Percentiles rank a stretch among this genome's conserved stretches.
These are phyloP conservation scores for Pyronema domesticum DNA, from an alignment of 495 filamentous ascomycete species.

Conservation along the genomic window DNA sequence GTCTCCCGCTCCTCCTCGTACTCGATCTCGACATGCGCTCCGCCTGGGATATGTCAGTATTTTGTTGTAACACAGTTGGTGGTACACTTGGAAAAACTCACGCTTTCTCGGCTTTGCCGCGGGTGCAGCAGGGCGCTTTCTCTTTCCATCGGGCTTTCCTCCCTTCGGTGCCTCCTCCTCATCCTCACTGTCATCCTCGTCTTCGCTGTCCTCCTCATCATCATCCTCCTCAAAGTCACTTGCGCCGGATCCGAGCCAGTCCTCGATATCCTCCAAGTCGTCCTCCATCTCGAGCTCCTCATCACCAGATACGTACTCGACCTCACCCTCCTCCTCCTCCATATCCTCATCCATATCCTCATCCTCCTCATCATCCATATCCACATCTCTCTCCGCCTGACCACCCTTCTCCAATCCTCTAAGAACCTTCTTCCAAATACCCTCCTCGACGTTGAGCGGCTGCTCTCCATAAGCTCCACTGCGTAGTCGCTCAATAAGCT, in stretches of 20 bases:
- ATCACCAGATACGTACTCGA: slow-evolving; percentile 63
- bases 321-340: slow-evolving; percentile 50
- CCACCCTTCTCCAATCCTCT: slow-evolving; percentile 72
- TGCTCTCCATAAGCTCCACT: slow-evolving; percentile 90
- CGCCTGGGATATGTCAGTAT: slow-evolving; percentile 12
- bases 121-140: slow-evolving; percentile 27
- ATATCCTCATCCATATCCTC: slow-evolving; percentile 58
- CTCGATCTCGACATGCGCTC: slow-evolving; percentile 33
- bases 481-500: slow-evolving; percentile 76
- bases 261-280: slow-evolving; percentile 48
- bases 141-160: slow-evolving; percentile 27
- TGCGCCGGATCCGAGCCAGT: slow-evolving; percentile 49
- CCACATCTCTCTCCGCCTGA: slow-evolving; percentile 68
- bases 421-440: slow-evolving; percentile 94
- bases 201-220: slow-evolving; percentile 17
- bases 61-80: neutral
- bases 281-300: slow-evolving; percentile 40
- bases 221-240: slow-evolving; percentile 30
- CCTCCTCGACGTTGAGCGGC: slow-evolving; percentile 82
- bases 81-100: slow-evolving; percentile 1
- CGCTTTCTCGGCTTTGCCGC: slow-evolving; percentile 30
- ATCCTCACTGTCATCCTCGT: slow-evolving; percentile 27
- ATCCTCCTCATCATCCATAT: slow-evolving; percentile 67
- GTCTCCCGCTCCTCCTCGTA: slow-evolving; percentile 32
- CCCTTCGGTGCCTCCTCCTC: slow-evolving; percentile 29